Evolutionary conservation across 345 rosid species (phyloP).

Genomic region (Combretum micranthum): DNA sequence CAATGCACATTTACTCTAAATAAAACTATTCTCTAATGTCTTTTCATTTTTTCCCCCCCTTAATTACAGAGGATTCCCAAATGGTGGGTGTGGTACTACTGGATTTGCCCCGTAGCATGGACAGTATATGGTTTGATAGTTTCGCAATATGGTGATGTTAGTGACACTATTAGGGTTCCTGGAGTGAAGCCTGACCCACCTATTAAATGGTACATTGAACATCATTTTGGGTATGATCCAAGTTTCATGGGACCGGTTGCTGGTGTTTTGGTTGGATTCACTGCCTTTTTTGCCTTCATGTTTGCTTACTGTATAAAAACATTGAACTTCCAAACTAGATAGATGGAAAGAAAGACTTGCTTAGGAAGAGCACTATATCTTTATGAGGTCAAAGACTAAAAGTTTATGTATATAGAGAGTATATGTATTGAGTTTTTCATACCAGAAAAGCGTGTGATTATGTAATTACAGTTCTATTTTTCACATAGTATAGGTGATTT

Average conservation of each 20-base stretch:
- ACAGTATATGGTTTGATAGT: slow-evolving; percentile 41
- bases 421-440: too few relatives aligned
- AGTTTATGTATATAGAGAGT: too few relatives aligned
- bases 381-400: too few relatives aligned
- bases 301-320: slow-evolving; percentile 25
- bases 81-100: slow-evolving; percentile 58
- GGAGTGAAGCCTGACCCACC: slow-evolving; percentile 10
- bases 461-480: too few relatives aligned
- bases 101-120: slow-evolving; percentile 43
- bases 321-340: slow-evolving; percentile 39
- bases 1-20: too few relatives aligned
- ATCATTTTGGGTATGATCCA: slow-evolving; percentile 20
- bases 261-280: slow-evolving; percentile 20
- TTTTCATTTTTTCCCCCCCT: neutral
- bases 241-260: slow-evolving; percentile 33
- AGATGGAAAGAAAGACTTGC: neutral
- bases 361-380: too few relatives aligned
- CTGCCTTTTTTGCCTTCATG: slow-evolving; percentile 24
- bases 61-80: slow-evolving; percentile 37
- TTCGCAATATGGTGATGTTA: slow-evolving; percentile 34
- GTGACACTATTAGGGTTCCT: slow-evolving; percentile 13
- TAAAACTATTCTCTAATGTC: neutral
- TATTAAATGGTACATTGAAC: slow-evolving; percentile 19
- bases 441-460: too few relatives aligned
- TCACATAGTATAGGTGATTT: too few relatives aligned